Evolutionary conservation across 2,329 filamentous ascomycete genomes (phyloP).

Genomic region (Ceratocystis albifundus): DNA sequence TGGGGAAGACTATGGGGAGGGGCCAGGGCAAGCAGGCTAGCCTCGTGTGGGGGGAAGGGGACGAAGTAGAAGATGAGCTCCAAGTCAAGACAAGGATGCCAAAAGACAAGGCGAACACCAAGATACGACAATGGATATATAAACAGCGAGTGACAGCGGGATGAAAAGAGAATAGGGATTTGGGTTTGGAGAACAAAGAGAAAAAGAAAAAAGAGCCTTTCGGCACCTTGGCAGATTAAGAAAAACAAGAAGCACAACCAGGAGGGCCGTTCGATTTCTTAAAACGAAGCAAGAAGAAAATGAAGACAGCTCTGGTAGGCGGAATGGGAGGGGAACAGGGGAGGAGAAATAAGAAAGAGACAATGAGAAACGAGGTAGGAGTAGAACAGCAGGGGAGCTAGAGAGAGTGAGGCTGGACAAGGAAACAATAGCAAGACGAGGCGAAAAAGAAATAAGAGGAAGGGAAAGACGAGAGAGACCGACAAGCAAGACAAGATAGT

Average conservation of each 20-base stretch:
- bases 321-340: neutral
- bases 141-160: neutral
- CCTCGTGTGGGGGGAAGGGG: neutral
- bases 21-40: neutral
- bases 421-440: conserved; percentile 2
- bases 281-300: neutral
- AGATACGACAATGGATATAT: neutral
- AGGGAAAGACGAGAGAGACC: neutral
- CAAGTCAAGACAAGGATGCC: neutral
- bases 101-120: neutral
- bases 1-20: conserved; percentile 5
- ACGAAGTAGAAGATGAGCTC: neutral
- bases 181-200: no score
- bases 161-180: no score
- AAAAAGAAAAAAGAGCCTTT: neutral
- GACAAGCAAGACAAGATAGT: neutral
- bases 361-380: neutral
- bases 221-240: neutral
- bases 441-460: neutral
- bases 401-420: no score
- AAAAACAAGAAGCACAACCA: neutral
- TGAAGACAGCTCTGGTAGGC: neutral
- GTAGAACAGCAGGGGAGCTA: neutral
- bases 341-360: conserved; percentile 3
- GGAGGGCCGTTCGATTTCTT: neutral